phyloP scores from a whole-genome alignment of 192 early-diverging fungal genomes.

The Umbelopsis vinacea region DNA sequence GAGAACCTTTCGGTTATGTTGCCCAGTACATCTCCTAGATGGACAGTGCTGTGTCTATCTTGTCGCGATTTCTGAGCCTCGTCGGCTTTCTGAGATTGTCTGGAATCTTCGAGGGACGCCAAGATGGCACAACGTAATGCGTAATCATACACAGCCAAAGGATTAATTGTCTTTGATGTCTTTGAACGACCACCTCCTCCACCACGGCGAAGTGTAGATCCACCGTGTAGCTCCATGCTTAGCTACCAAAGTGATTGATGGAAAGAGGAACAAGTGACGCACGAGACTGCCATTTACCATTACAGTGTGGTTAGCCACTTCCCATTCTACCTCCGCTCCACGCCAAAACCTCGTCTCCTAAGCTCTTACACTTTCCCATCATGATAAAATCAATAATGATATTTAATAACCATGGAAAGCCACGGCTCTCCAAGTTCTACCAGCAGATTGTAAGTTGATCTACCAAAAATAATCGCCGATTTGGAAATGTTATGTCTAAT shows the following conservation, averaged over 20 bases:
- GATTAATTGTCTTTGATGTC: slow-evolving; percentile 23
- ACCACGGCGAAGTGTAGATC: slow-evolving; percentile 26
- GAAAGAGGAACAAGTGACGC: slow-evolving; percentile 21
- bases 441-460: slow-evolving; percentile 74
- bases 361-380: slow-evolving; percentile 16
- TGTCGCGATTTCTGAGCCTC: slow-evolving; percentile 11
- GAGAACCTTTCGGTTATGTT: slow-evolving; percentile 33
- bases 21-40: slow-evolving; percentile 34
- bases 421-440: slow-evolving; percentile 93
- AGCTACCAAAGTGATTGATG: not conserved
- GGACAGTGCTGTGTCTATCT: slow-evolving; percentile 20
- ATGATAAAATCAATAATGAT: slow-evolving; percentile 98
- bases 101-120: slow-evolving; percentile 34
- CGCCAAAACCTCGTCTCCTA: not conserved
- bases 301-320: not conserved
- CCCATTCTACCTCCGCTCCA: not conserved
- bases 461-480: too few relatives aligned
- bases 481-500: not conserved
- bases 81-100: not conserved
- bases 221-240: slow-evolving; percentile 25
- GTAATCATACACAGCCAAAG: slow-evolving; percentile 39
- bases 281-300: not conserved
- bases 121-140: slow-evolving; percentile 45
- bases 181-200: slow-evolving; percentile 23
- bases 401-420: slow-evolving; percentile 98